Base-by-base conservation (phyloP, 2,329 filamentous ascomycete species). In the Torrubiella hemipterigena region DNA sequence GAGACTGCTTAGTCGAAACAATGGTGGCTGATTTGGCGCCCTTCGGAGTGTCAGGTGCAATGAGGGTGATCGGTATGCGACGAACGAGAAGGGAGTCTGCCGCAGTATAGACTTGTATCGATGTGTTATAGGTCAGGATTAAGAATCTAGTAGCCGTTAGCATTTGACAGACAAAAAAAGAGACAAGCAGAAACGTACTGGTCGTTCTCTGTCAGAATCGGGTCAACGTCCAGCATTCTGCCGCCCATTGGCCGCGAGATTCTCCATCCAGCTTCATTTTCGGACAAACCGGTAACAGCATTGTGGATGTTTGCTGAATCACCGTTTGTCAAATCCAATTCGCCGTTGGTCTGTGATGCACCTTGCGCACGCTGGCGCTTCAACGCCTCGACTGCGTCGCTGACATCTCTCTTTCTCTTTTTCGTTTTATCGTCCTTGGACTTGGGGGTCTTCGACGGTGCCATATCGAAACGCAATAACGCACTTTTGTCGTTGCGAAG, bases 61-160 rank as follows among this genome's bases (percentile, higher is more conserved):
- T 36, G 20, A 42, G 44, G 35, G 40, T 48, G 41, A 78, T 59
- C 10, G 69, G 59, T 29, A 95, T 77, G 34, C 76, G 73, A 42
- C 84, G 77, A 27, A 84, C 65, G 15, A 93, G 71, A 30, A 93
- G 70, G 2, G 91, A 96, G 33, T 85, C 86, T 40, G 73, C 64
- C 18, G 83, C 73, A 2, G 82, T 81, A 55, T 91, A 93, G 17
- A 94, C 69, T 50, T 86, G 81, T 32, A 95, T 64, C 8, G 79
- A 78, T 17, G 73, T 77, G 37, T 77, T 71, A 46, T 84, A 83
- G 19, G 79, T 73, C 34, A 93, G 54, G 35, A 95, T 76, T 23
- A 95, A 52, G 54, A 79, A 69, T 49, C 83, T 85, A n/a, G 7
- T 18, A 4, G 28, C n/a, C 15, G 22, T 22, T 15, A n/a, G 7